Base-by-base conservation (phyloP, 352 stramenopile genomes). In the Phytophthora multivora region DNA sequence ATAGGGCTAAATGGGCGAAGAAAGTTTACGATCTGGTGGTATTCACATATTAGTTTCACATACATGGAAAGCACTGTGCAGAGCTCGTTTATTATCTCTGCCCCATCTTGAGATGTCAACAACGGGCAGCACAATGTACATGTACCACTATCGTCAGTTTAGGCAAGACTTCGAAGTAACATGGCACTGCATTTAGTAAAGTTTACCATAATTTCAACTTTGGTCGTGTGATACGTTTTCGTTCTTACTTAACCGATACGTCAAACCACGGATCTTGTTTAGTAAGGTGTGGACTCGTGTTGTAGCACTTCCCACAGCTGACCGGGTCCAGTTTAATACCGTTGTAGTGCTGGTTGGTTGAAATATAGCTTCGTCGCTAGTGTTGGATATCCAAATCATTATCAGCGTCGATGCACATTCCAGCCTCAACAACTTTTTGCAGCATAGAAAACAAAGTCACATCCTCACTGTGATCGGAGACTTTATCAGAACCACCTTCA, bases 121-220 rank as follows among this genome's bases (percentile, higher is more conserved):
- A n/a, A n/a, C n/a, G n/a, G n/a, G n/a, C n/a, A n/a, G n/a, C n/a
- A n/a, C n/a, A n/a, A n/a, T n/a, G n/a, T n/a, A n/a, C n/a, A n/a
- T n/a, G n/a, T n/a, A n/a, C n/a, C n/a, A n/a, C n/a, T n/a, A n/a
- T n/a, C n/a, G n/a, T n/a, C n/a, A n/a, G n/a, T n/a, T n/a, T n/a
- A n/a, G n/a, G n/a, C n/a, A n/a, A n/a, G n/a, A n/a, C n/a, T n/a
- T n/a, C n/a, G n/a, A n/a, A n/a, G n/a, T n/a, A n/a, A n/a, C n/a
- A n/a, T n/a, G n/a, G n/a, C n/a, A n/a, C n/a, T n/a, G n/a, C n/a
- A 13, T 33, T 33, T 33, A 33, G 21, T 23, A 4, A 36, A n/a
- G 12, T 54, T 54, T 35, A 60, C 48, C 61, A 65, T 33, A 59
- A 60, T 8, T 26, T 65, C 56, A 42, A 70, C 35, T 25, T 61